A percentile compares a stretch with the other conserved stretches of the same genome.
These are phyloP conservation scores for Hanseniaspora meyeri DNA, from an alignment of 805 yeast genomes.

Conservation along the genomic window DNA sequence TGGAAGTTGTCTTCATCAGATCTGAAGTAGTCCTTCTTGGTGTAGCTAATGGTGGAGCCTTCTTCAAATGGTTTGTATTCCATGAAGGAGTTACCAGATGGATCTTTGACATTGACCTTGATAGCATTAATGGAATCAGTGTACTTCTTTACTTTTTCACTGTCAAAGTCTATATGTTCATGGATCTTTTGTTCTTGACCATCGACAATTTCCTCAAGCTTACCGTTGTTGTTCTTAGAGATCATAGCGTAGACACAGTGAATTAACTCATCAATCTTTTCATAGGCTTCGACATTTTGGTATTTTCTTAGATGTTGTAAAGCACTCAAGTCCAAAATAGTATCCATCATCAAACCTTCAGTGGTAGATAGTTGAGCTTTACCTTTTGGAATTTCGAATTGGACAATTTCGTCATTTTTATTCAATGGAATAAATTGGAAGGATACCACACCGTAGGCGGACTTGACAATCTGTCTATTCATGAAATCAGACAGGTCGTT, in stretches of 20 bases:
- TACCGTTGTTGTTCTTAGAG: constrained; percentile 23
- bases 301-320: constrained; percentile 75
- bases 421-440: constrained; percentile 75
- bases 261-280: constrained; percentile 47
- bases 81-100: constrained; percentile 95
- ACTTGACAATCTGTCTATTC: constrained; percentile 81
- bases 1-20: constrained; percentile 78
- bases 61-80: constrained; percentile 72
- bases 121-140: constrained; percentile 45
- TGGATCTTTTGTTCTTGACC: constrained; percentile 14
- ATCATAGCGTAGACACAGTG: constrained; percentile 45
- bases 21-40: constrained; percentile 67
- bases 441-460: constrained; percentile 54
- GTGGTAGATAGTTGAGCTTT: constrained; percentile 86
- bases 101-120: constrained; percentile 55
- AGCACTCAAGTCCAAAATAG: constrained; percentile 62
- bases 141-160: constrained; percentile 7
- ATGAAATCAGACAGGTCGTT: constrained; percentile 26
- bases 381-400: constrained; percentile 77
- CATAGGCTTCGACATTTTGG: constrained; percentile 60
- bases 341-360: constrained; percentile 77
- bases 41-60: constrained; percentile 70
- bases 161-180: constrained; percentile 5
- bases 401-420: constrained; percentile 8
- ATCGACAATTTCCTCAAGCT: constrained; percentile 11